Evolutionary conservation across 345 rosid genomes (phyloP), one percentile per base, ranked within the genome.

Genomic region (Linum lewisii): DNA sequence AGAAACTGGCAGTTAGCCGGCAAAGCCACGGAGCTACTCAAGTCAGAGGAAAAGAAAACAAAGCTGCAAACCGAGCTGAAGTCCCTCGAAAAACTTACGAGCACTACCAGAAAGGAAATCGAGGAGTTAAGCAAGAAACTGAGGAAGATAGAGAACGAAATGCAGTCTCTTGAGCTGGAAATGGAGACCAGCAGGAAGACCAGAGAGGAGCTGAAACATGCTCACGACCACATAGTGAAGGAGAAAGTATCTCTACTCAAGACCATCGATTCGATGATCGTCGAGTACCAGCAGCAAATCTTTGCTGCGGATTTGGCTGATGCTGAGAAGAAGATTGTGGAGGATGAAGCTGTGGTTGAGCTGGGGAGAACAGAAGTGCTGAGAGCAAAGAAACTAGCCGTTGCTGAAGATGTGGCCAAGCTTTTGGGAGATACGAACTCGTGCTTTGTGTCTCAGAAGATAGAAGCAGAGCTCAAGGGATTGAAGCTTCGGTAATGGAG

Each of bases 11-110:
- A 69, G 51, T 64, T 78, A 21, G n/a, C n/a, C n/a, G 80, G 82
- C 18, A 85, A 80, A 78, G 97, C 97, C 15, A 77, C 82, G 0
- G 99, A 93, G 32, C 67, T 93, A 60, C 71, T 93, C 51, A 82
- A 81, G 63, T 83, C 82, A 0, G 88, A 83, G 72, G 99, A 87
- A 74, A 84, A 87, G 69, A 89, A 89, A 72, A 79, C 74, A 61
- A 87, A 80, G 68, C 77, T 93, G 57, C 94, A 86, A 29, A 73
- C 63, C 3, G 92, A 87, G 70, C 72, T 85, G 61, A 75, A 66
- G 38, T 81, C 75, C 23, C 73, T 84, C 20, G 99, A 85, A 64
- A 82, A 71, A 59, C 78, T 89, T 8, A 78, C 7, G 5, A 29
- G 52, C 26, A 49, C 34, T 10, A 63, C 75, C 3, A 85, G 65